A percentile compares a stretch with the other conserved stretches of the same genome.
These are phyloP conservation scores for Austroboletus novae-zelandiae DNA, from an alignment of 1,284 basidiomycete species.

Conservation along the genomic window DNA sequence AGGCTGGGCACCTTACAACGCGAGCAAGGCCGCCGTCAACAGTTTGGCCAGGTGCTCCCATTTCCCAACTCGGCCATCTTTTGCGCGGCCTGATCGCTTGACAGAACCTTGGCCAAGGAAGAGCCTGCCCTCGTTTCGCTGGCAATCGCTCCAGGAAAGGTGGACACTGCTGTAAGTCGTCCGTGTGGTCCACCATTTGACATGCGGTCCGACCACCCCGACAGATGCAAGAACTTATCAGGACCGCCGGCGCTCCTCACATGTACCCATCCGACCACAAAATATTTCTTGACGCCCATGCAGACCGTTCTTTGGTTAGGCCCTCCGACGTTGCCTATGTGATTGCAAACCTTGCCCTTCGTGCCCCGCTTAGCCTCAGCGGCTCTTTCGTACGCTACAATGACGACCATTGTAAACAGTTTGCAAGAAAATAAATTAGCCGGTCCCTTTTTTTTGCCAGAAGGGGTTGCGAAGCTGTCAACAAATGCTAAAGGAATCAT, in stretches of 20 bases:
- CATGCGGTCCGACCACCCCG: conserved; percentile 3
- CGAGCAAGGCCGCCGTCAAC: conserved; percentile 84
- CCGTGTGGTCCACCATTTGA: conserved; percentile 1
- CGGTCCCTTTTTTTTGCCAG: conserved; percentile 12
- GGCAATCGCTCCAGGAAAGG: conserved; percentile 82
- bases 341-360: conserved; percentile 64
- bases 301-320: conserved; percentile 63
- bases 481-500: conserved; percentile 12
- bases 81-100: conserved; percentile 10
- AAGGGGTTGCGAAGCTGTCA: conserved; percentile 13
- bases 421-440: conserved; percentile 36
- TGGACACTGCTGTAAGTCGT: conserved; percentile 63
- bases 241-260: conserved; percentile 42
- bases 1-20: conserved; percentile 80
- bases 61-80: conserved; percentile 9
- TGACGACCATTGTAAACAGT: conserved; percentile 57
- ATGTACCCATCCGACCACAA: conserved; percentile 55
- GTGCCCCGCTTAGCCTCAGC: conserved; percentile 55
- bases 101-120: conserved; percentile 78
- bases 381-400: conserved; percentile 80
- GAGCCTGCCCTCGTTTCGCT: conserved; percentile 73
- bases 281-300: conserved; percentile 59
- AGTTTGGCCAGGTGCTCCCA: conserved; percentile 62
- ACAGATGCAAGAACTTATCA: conserved; percentile 69
- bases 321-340: conserved; percentile 74